Evolutionary conservation across 805 yeast genomes (phyloP).

Genomic region (Sugiyamaella qingdaonensis): DNA sequence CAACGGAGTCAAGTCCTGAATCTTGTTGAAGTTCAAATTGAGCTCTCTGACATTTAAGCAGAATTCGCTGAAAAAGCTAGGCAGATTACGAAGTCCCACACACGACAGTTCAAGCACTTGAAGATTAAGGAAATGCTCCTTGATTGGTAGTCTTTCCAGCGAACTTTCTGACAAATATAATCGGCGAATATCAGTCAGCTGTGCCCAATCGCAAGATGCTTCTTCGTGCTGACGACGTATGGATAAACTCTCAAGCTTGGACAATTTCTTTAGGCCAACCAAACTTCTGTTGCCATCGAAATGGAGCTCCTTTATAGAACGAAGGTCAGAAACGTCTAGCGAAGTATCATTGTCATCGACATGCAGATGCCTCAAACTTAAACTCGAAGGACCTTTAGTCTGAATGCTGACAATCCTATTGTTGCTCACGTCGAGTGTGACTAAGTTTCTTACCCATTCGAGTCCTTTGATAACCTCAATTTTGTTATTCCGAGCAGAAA

Average conservation of each 20-base stretch:
- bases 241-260: conserved; percentile 39
- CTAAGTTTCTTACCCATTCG: conserved; percentile 29
- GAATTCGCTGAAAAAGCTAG: conserved; percentile 23
- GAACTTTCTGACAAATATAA: conserved; percentile 41
- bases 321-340: conserved; percentile 29
- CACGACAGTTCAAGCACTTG: conserved; percentile 30
- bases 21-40: conserved; percentile 30
- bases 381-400: not conserved
- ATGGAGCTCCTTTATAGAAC: conserved; percentile 15
- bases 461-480: conserved; percentile 25
- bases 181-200: conserved; percentile 30
- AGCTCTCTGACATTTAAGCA: conserved; percentile 32
- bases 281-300: conserved; percentile 25
- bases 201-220: conserved; percentile 7
- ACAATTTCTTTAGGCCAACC: conserved; percentile 33
- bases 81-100: conserved; percentile 24
- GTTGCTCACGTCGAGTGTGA: conserved; percentile 39
- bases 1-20: conserved; percentile 26
- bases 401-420: conserved; percentile 22
- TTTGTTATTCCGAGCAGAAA: conserved; percentile 25
- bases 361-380: conserved; percentile 36
- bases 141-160: conserved; percentile 17
- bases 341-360: conserved; percentile 35
- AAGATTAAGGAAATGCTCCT: conserved; percentile 29
- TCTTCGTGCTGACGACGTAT: conserved; percentile 21